A percentile compares a stretch with the other conserved stretches of the same genome.
Evolutionary conservation across 176 grass and related monocot species (phyloP).

Genomic region (Calamus simplicifolius): DNA sequence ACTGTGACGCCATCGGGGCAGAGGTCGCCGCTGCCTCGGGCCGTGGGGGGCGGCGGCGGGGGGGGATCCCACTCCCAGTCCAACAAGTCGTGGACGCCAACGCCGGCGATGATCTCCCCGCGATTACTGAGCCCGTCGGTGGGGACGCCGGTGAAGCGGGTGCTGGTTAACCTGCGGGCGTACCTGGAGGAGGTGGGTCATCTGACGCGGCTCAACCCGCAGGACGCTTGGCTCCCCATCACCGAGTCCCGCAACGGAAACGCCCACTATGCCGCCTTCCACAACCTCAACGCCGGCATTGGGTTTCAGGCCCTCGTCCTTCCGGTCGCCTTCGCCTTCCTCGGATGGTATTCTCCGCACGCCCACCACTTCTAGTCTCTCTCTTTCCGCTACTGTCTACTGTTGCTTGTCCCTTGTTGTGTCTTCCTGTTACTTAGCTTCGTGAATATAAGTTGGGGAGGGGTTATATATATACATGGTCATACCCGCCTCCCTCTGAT

Average conservation of each 20-base stretch:
- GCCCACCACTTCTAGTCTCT: not conserved
- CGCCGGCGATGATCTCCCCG: conserved; percentile 21
- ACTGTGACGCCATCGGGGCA: conserved; percentile 17
- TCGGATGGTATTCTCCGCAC: conserved; percentile 53
- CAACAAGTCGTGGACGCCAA: conserved; percentile 28
- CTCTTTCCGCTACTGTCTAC: not conserved
- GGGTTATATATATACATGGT: too few relatives aligned
- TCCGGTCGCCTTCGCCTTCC: conserved; percentile 64
- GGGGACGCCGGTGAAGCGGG: conserved; percentile 66
- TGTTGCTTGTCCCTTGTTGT: not conserved
- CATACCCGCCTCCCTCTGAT: too few relatives aligned
- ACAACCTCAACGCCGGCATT: conserved; percentile 85
- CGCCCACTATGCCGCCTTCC: conserved; percentile 83
- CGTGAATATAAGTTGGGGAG: too few relatives aligned
- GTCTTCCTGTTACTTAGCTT: not conserved
- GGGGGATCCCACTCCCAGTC: conserved; percentile 19
- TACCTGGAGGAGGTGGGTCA: conserved; percentile 99
- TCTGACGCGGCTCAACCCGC: conserved; percentile 83
- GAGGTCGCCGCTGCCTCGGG: conserved; percentile 8
- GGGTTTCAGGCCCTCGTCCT: conserved; percentile 97
- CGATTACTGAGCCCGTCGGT: conserved; percentile 31
- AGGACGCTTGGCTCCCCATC: conserved; percentile 95
- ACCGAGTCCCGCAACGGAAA: conserved; percentile 93
- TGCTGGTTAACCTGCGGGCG: conserved; percentile 68
- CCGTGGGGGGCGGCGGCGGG: conserved; percentile 45